These are phyloP conservation scores for Whalleya microplaca DNA, from an alignment of 2,329 filamentous ascomycete genomes.

Conservation along the genomic window DNA sequence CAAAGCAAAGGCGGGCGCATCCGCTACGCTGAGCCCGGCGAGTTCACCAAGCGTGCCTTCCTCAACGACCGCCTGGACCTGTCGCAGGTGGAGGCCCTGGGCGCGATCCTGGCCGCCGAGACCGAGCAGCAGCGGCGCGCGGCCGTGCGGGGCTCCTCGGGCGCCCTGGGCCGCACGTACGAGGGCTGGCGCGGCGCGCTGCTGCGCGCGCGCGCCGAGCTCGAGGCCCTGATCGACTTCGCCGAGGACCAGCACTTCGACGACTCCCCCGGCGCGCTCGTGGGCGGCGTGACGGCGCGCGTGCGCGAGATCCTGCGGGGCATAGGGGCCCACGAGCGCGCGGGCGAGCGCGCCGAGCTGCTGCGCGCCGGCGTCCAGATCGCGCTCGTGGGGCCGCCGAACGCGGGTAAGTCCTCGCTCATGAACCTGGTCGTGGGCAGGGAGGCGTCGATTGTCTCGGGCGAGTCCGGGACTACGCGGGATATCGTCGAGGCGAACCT, in stretches of 20 bases:
- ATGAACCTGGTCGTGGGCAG: conserved; percentile 88
- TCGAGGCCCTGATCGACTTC: conserved; percentile 97
- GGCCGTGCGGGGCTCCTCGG: conserved; percentile 77
- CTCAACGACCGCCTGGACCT: conserved; percentile 84
- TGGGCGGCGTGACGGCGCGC: conserved; percentile 69
- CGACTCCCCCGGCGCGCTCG: conserved; percentile 74
- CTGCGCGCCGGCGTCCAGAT: conserved; percentile 84
- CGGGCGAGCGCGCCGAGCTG: conserved; percentile 81
- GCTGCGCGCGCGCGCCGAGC: conserved; percentile 81
- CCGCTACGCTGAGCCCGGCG: conserved; percentile 90
- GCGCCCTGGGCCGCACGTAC: conserved; percentile 73
- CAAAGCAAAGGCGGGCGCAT: conserved; percentile 55
- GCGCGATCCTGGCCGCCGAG: conserved; percentile 67
- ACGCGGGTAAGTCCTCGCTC: conserved; percentile 92
- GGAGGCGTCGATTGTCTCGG: conserved; percentile 93
- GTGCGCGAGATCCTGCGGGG: conserved; percentile 63
- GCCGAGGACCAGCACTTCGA: conserved; percentile 97
- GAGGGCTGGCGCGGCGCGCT: conserved; percentile 80
- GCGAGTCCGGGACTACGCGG: conserved; percentile 89
- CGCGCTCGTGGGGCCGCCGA: conserved; percentile 86
- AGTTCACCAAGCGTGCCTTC: conserved; percentile 93
- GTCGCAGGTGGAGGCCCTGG: conserved; percentile 75
- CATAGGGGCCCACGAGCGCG: conserved; percentile 72
- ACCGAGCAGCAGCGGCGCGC: conserved; percentile 93
- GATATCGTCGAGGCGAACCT: conserved; percentile 92